phyloP scores from a whole-genome alignment of 257 asterid genomes.

The Fraxinus americana region DNA sequence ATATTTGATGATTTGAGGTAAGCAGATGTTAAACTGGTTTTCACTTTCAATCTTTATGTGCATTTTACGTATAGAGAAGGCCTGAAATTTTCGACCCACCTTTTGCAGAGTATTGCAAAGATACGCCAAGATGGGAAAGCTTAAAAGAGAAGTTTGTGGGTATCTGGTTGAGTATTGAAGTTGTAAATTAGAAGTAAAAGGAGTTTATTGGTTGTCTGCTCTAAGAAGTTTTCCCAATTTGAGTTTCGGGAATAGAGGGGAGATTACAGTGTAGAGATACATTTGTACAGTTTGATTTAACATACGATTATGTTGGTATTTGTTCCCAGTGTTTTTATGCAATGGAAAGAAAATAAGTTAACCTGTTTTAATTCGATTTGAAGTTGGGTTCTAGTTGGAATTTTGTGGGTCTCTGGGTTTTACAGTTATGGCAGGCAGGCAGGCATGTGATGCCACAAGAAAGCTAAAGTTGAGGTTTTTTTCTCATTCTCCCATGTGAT shows the following conservation, averaged over 20 bases:
- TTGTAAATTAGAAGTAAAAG: neutral
- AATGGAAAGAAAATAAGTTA: neutral
- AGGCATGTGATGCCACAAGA: too few relatives aligned
- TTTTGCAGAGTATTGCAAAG: conserved; percentile 22
- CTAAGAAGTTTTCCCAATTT: neutral
- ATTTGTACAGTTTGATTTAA: neutral
- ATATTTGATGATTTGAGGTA: conserved; percentile 23
- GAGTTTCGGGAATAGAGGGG: neutral
- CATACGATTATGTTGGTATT: neutral
- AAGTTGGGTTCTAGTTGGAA: too few relatives aligned
- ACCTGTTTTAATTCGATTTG: neutral
- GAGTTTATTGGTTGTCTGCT: neutral
- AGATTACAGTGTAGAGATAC: neutral
- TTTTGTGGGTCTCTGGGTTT: too few relatives aligned
- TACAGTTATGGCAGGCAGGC: too few relatives aligned
- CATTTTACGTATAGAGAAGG: neutral
- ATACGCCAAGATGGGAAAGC: neutral
- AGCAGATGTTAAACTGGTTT: neutral
- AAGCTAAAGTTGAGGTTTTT: too few relatives aligned
- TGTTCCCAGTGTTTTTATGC: neutral
- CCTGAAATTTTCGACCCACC: conserved; percentile 1
- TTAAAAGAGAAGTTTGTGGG: neutral
- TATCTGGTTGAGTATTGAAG: neutral
- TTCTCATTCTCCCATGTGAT: too few relatives aligned
- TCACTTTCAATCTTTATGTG: neutral